Evolutionary conservation across 108 stramenopile genomes (phyloP).

Genomic region (Craspedostauros australis): DNA sequence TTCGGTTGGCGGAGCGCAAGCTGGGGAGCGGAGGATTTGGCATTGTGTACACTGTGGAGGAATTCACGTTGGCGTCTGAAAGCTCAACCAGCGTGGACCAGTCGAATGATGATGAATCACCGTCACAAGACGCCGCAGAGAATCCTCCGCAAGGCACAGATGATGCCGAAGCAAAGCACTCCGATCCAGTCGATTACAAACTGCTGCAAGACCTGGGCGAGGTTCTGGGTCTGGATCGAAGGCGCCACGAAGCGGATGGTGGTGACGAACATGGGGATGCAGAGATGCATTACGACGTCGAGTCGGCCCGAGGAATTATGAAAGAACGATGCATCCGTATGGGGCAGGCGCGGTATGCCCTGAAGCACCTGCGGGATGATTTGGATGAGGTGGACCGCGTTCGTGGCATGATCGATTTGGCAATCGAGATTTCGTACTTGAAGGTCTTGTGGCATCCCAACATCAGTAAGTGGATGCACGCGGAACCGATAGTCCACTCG

Average conservation of each 20-base stretch:
- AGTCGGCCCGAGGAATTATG: conserved; percentile 29
- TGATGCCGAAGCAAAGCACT: no score
- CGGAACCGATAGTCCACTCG: background rate
- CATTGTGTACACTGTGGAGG: conserved; percentile 41
- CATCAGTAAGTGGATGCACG: conserved; percentile 33
- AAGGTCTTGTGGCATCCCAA: conserved; percentile 47
- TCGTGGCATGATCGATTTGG: conserved; percentile 60
- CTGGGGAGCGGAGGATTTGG: conserved; percentile 65
- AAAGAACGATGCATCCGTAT: conserved; percentile 33
- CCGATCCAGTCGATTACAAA: conserved; percentile 1
- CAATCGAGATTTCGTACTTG: conserved; percentile 65
- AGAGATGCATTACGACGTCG: conserved; percentile 35
- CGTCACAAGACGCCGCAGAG: background rate
- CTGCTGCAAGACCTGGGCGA: no score
- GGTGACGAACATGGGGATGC: conserved; percentile 9
- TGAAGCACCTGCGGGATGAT: conserved; percentile 51
- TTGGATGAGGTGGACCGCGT: conserved; percentile 40
- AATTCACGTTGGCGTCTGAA: conserved; percentile 4
- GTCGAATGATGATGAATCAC: background rate
- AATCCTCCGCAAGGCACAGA: no score
- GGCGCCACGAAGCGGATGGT: background rate
- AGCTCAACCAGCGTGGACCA: background rate
- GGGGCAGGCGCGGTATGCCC: conserved; percentile 64
- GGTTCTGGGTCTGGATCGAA: no score
- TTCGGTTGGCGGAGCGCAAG: conserved; percentile 26